Base-by-base conservation (phyloP, 495 filamentous ascomycete species). In the Chaetomium tenue region DNA sequence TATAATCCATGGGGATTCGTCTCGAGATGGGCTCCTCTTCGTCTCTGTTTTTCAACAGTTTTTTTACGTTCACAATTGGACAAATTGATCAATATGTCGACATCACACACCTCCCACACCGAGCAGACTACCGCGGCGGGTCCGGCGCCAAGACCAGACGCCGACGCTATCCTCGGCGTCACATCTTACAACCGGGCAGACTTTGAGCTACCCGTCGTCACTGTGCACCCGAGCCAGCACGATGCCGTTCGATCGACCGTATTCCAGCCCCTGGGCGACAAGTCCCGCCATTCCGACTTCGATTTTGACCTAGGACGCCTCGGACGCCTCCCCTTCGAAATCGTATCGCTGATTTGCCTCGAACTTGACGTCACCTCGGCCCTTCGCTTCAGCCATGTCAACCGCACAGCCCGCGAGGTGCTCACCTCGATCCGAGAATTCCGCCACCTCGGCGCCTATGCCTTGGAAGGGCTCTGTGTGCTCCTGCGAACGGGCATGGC, bases 311-410 rank as follows among this genome's bases (percentile, higher is more conserved):
- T 62, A 15, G 60, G 60, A 37, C 7, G 16, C 6, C 50, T 62
- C 16, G 26, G 48, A 0, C 22, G 60, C 39, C 60, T 62, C 48
- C 60, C 60, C 37, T 62, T 62, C 22, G 60, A 62, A 33, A 62
- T 62, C 16, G 48, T 62, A 2, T 62, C 60, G 23, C 30, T 62
- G 13, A 62, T 62, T 33, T 44, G 33, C 60, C 60, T 54, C 48
- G 37, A 42, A 16, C 60, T 63, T 20, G 60, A 63, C 60, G 60
- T 56, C 16, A 30, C 23, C 22, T 47, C 60, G 5, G 52, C 52
- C 37, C 15, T 63, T 9, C 60, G 60, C 18, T 48, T 63, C 60
- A 55, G 50, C 51, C 60, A 63, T 18, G 60, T 63, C 51, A 63
- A 47, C 51, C 51, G 60, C 23, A 55, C 51, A 22, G 25, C 60